Evolutionary conservation across 2,329 filamentous ascomycete species (phyloP), one percentile per base, ranked within the genome.

Genomic region (Capronia americana): DNA sequence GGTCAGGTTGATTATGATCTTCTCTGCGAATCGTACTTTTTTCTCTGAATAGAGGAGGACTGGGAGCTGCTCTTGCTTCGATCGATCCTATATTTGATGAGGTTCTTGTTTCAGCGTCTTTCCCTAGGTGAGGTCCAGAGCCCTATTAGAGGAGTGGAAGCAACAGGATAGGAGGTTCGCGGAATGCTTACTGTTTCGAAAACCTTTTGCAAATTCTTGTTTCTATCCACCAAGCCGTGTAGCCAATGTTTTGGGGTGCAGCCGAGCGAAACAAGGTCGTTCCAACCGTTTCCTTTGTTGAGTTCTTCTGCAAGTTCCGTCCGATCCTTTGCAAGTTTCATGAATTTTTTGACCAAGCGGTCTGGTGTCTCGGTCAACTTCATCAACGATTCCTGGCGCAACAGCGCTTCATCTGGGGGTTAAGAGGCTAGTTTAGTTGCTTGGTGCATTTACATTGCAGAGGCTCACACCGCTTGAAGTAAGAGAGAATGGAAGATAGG

Each of bases 1-100:
- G 17, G 44, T 23, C 44, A 48, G 44, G 44, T 48, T 48, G 44
- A 48, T 48, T n/a, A 48, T 48, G 44, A 48, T 17, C 10, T 48
- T 48, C 44, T 48, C 44, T 11, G 17, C 44, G 44, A 48, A 48
- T 48, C 44, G 44, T 48, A 48, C 44, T 48, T 48, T 48, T 48
- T 48, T 48, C 44, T 48, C 44, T 14, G 44, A 48, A 48, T 48
- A 48, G 20, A 48, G 14, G 14, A n/a, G 14, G 17, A 48, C 8
- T 48, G 44, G 44, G 44, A 48, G 44, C 44, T 48, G 44, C 10
- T 20, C 44, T 48, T 48, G 5, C 44, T 20, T 48, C 14, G 44
- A 48, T 20, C 20, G 44, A 48, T 12, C 14, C 44, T 48, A 48
- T 12, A 48, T 48, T n/a, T n/a, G 17, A 48, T 11, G 14, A 48